Evolutionary conservation across 192 early-diverging fungal genomes (phyloP), one percentile per base, ranked within the genome.

Genomic region (Entomortierella beljakovae): DNA sequence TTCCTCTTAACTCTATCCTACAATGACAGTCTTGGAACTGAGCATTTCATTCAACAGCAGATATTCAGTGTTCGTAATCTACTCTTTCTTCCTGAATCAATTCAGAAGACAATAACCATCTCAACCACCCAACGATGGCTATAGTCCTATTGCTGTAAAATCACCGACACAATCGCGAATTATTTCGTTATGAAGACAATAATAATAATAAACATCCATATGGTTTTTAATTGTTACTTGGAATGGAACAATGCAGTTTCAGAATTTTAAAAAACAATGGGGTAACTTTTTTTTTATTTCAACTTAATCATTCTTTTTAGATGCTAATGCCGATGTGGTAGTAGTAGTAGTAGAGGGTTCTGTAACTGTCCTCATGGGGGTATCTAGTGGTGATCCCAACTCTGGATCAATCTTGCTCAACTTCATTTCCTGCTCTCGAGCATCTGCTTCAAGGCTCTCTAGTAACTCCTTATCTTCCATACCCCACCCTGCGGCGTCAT

Each of bases 241-340:
- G n/a, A 38, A 13, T n/a, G 33, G n/a, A 38, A 53, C 51, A 52
- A 63, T 13, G 5, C 10, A 64, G 11, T 22, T 28, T 16, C 42
- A 43, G 9, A 23, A 20, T 59, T 20, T 25, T 18, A 42, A 11
- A 50, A 43, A 20, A 37, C 4, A 57, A 18, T 37, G 22, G 37
- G 23, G n/a, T n/a, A n/a, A n/a, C n/a, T 29, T 15, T 25, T 34
- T 34, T 13, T 65, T 65, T 56, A 55, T 31, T 29, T 40, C 33
- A 25, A 11, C 29, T 55, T 37, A 76, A 32, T 76, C 64, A 33
- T 76, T 68, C 38, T 76, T 76, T 42, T 76, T 76, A 38, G 51
- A 76, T 48, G 72, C 46, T 16, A 51, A 51, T 46, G 54, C 49
- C 25, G 57, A 61, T 22, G 28, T 29, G 42, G 18, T n/a, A n/a